These are phyloP conservation scores for Nymphaea colorata DNA, from an alignment of 164 flowering plant genomes.

Conservation along the genomic window DNA sequence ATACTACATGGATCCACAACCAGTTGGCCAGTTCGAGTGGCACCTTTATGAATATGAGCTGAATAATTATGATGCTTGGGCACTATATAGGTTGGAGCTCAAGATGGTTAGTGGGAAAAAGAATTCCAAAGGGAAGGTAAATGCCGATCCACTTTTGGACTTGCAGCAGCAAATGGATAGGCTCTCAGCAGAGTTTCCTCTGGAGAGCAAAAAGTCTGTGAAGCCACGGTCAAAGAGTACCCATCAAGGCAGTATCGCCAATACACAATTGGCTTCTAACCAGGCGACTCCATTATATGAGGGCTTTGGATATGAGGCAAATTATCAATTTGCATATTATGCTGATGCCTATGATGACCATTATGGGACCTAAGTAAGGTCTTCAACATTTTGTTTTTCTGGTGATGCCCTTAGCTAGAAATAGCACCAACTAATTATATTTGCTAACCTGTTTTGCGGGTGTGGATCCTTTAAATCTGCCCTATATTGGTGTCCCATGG, in stretches of 20 bases:
- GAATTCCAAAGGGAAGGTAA: slow-evolving; percentile 53
- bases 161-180: slow-evolving; percentile 94
- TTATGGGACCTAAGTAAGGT: slow-evolving; percentile 24
- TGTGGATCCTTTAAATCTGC: not conserved
- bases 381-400: not conserved
- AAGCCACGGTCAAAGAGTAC: slow-evolving; percentile 41
- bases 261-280: slow-evolving; percentile 16
- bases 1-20: slow-evolving; percentile 99
- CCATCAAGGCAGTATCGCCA: slow-evolving; percentile 20
- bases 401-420: not conserved
- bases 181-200: slow-evolving; percentile 68
- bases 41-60: slow-evolving; percentile 97
- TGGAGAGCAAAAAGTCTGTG: slow-evolving; percentile 46
- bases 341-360: slow-evolving; percentile 38
- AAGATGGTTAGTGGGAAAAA: slow-evolving; percentile 86
- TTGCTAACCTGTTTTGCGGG: not conserved
- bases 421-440: not conserved
- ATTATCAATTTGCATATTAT: slow-evolving; percentile 34
- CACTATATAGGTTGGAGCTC: slow-evolving; percentile 79
- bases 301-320: slow-evolving; percentile 28
- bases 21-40: slow-evolving; percentile 69
- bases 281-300: slow-evolving; percentile 27
- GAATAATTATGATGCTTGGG: slow-evolving; percentile 74
- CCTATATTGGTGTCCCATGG: slow-evolving; percentile 1
- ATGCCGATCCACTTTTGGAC: slow-evolving; percentile 71